Evolutionary conservation across 225 moss, liverwort and hornwort species (phyloP), one percentile per base, ranked within the genome.

Genomic region (Marchantia polymorpha): DNA sequence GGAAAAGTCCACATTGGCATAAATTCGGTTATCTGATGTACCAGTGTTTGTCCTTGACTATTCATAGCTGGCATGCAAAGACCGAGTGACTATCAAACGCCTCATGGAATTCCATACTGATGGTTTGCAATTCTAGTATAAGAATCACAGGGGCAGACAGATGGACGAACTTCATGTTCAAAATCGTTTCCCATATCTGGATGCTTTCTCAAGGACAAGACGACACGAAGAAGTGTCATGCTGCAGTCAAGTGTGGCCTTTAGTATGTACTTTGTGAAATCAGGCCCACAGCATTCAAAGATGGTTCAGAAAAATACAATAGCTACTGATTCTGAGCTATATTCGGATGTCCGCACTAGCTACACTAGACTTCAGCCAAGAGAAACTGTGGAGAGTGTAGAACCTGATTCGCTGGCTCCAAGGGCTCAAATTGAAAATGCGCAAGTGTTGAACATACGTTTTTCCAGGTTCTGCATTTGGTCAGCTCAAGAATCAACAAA

Each of bases 341-440:
- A 64, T 64, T 12, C 15, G 26, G 15, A 64, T 64, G 64, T 64
- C 64, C 64, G 7, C 1, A 26, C 12, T 8, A 64, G 25, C 64
- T 26, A 64, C 7, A 25, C 39, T 39, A 39, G 39, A 39, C 39
- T 5, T 39, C 39, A 69, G 22, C 69, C 8, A n/a, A 22, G 9
- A 71, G 39, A 5, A 39, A 69, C 22, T 30, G n/a, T 50, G 47
- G 52, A 8, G n/a, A 84, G 52, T 58, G 51, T 76, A 13, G n/a
- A 81, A 97, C 94, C 94, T 85, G 76, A 97, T 85, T 75, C 92
- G 79, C 74, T 97, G 97, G 84, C 92, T 94, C 91, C 90, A 92
- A 67, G 94, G 91, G 64, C 94, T 93, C 88, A 91, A 88, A 84
- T 97, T 97, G 71, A 90, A 68, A 61, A 97, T 83, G 48, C 86